phyloP scores from a whole-genome alignment of 2,329 filamentous ascomycete species.

The Calonectria hongkongensis region DNA sequence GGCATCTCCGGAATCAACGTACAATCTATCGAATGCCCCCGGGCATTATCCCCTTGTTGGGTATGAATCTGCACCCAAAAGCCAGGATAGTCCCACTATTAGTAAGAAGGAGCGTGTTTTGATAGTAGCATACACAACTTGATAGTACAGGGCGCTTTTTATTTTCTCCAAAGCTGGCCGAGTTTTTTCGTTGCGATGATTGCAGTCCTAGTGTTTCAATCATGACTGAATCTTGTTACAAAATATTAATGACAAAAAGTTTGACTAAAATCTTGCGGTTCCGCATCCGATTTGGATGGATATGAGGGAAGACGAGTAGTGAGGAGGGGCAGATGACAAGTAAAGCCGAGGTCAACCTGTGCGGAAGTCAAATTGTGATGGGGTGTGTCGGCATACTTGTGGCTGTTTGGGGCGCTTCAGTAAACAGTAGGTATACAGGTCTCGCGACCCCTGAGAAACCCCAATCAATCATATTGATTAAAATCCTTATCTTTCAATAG shows the following conservation, averaged over 20 bases:
- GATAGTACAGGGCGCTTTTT: too few relatives aligned
- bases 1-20: not conserved
- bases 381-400: not conserved
- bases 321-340: not conserved
- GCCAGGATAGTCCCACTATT: not conserved
- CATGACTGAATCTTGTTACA: too few relatives aligned
- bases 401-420: not conserved
- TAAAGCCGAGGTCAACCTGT: not conserved
- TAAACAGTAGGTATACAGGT: not conserved
- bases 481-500: conserved; percentile 9
- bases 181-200: too few relatives aligned
- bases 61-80: not conserved
- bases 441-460: not conserved
- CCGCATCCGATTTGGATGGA: not conserved
- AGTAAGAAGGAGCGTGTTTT: not conserved
- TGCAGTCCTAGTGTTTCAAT: too few relatives aligned
- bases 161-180: too few relatives aligned
- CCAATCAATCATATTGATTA: not conserved
- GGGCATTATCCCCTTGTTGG: not conserved
- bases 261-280: not conserved
- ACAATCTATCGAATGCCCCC: not conserved
- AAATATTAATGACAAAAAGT: too few relatives aligned
- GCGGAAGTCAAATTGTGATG: not conserved
- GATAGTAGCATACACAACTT: too few relatives aligned
- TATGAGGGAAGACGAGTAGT: not conserved